Base-by-base conservation (phyloP, 495 filamentous ascomycete species). In the Penicillium odoratum region DNA sequence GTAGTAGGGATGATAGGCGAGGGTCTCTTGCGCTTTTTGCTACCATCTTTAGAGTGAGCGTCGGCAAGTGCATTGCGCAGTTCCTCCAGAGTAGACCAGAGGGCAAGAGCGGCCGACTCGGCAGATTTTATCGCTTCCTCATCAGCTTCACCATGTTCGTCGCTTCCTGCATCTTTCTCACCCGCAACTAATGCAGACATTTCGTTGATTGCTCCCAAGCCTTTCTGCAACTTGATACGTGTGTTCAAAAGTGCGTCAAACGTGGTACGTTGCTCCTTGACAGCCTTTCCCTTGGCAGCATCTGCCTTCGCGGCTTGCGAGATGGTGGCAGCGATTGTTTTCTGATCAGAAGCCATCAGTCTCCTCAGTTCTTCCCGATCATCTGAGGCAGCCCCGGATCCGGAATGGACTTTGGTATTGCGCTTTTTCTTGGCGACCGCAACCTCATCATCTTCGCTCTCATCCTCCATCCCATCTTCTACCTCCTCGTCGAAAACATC, bases 221-320 rank as follows among this genome's bases (percentile, higher is more conserved):
- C 89, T 69, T 97, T 97, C 64, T 98, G 94, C 7, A 98, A 74
- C 55, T 90, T 88, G 64, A 98, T 96, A 7, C 94, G 85, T 21
- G 88, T 81, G 71, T 94, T 92, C 18, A 98, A 81, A 3, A 98
- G 82, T 3, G 87, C 81, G 60, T 98, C 93, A 67, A 97, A 98
- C 10, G 86, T 86, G 50, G 84, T 85, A 52, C 91, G 83, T 70
- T 98, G 94, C 49, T 83, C 74, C 62, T 90, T 91, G 31, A 98
- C 88, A 3, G 93, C 93, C 56, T 77, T 77, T 25, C 94, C 94
- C 76, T 98, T 98, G 10, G 84, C 82, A 2, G 88, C 82, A 71
- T 98, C 94, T 47, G 82, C 83, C 67, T 88, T 85, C 40, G 86
- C 88, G 8, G 90, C 87, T 65, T 88, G 78, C 2, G 88, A 86